Evolutionary conservation across 2,329 filamentous ascomycete genomes (phyloP).

Genomic region (Penicillium sp.): DNA sequence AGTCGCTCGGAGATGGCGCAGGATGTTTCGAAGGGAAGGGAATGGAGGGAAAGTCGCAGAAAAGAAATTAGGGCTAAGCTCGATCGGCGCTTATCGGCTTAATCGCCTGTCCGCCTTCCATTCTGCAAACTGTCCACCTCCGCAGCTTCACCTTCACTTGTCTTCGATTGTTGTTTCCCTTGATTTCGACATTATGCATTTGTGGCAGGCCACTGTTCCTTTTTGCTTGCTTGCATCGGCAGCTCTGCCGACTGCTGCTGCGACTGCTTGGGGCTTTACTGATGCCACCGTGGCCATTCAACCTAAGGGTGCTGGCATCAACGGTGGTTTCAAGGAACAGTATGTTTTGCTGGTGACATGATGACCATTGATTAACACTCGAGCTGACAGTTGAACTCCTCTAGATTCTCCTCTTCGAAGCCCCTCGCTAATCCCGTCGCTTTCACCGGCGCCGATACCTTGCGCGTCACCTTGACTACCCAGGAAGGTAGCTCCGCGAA

Average conservation of each 20-base stretch:
- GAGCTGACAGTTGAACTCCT: not conserved
- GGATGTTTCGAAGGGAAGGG: constrained; percentile 10
- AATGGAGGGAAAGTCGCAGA: constrained; percentile 21
- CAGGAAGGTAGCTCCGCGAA: constrained; percentile 78
- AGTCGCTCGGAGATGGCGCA: too few relatives aligned
- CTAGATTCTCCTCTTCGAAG: constrained; percentile 63
- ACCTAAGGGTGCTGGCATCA: constrained; percentile 63
- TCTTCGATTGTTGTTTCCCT: constrained; percentile 1
- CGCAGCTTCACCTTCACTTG: constrained; percentile 10
- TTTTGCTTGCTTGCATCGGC: constrained; percentile 43
- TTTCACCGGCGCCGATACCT: constrained; percentile 69
- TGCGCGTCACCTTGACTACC: constrained; percentile 82
- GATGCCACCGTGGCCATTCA: constrained; percentile 66
- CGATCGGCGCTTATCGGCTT: constrained; percentile 33
- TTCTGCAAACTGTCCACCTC: constrained; percentile 22
- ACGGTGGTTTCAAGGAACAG: constrained; percentile 59
- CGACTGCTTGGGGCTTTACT: constrained; percentile 64
- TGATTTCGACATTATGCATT: constrained; percentile 37
- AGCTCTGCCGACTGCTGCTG: constrained; percentile 47
- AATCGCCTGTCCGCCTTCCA: constrained; percentile 23
- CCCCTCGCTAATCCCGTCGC: constrained; percentile 67
- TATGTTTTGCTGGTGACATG: constrained; percentile 45
- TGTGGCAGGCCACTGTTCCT: constrained; percentile 39
- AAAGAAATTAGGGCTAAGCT: constrained; percentile 45
- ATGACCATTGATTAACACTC: constrained; percentile 8